A percentile compares a stretch with the other conserved stretches of the same genome.
Conservation (phyloP, 2,329 filamentous ascomycete genomes). For the Alternaria brassicicola region DNA sequence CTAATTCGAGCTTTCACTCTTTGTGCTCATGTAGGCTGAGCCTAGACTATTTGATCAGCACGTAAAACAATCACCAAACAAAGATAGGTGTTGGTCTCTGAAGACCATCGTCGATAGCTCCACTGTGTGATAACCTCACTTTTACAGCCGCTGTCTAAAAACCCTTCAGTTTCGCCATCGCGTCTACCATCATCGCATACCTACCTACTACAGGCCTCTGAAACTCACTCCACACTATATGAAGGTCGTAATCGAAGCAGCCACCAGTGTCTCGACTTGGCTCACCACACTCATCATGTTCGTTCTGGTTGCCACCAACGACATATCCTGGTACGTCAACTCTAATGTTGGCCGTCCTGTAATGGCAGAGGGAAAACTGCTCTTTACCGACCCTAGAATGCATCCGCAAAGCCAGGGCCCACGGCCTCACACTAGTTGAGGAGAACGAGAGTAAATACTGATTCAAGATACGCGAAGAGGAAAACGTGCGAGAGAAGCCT, state of each 20-base stretch:
- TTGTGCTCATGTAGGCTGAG: neutral
- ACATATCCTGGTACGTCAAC: neutral
- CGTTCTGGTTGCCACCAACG: neutral
- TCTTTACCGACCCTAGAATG: neutral
- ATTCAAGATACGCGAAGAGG: neutral
- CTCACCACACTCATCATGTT: neutral
- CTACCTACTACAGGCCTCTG: neutral
- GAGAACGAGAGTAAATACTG: neutral
- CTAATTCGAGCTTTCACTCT: neutral
- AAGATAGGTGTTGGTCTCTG: neutral
- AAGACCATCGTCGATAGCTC: neutral
- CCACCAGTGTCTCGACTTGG: neutral
- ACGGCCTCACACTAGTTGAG: neutral
- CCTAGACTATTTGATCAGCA: neutral
- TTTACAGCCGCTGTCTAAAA: neutral
- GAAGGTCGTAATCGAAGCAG: neutral
- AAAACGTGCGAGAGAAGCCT: neutral
- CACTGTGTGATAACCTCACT: neutral
- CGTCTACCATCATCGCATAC: neutral
- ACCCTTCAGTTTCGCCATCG: neutral
- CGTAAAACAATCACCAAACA: neutral
- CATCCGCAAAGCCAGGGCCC: neutral
- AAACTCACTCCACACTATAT: neutral
- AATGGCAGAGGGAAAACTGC: neutral
- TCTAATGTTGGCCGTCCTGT: neutral